These are phyloP conservation scores for Globisporangium heterothallicum DNA, from an alignment of 352 stramenopile species.

Conservation along the genomic window DNA sequence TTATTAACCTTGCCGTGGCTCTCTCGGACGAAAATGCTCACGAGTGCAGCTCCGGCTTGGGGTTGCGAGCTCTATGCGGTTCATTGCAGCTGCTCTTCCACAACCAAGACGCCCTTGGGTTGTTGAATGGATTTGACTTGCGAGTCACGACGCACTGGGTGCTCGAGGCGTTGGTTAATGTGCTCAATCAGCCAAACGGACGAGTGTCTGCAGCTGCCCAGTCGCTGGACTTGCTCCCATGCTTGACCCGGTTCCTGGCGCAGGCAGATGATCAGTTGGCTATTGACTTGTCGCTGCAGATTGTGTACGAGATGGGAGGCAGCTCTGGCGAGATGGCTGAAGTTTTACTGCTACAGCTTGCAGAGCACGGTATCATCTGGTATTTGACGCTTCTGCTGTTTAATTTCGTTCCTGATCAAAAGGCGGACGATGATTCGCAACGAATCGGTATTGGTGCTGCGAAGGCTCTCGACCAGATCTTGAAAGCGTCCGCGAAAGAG, in stretches of 20 bases:
- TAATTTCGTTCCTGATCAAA: constrained; percentile 34
- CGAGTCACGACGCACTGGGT: constrained; percentile 74
- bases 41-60: constrained; percentile 64
- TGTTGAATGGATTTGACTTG: constrained; percentile 53
- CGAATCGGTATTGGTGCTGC: constrained; percentile 67
- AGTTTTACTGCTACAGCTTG: constrained; percentile 71
- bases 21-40: constrained; percentile 76
- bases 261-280: constrained; percentile 61
- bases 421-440: constrained; percentile 38
- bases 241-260: constrained; percentile 68
- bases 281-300: constrained; percentile 74
- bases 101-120: constrained; percentile 53
- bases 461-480: constrained; percentile 64
- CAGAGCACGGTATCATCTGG: constrained; percentile 79
- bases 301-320: constrained; percentile 77
- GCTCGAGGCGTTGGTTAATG: constrained; percentile 73
- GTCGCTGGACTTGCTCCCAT: constrained; percentile 77
- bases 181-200: constrained; percentile 78
- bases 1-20: constrained; percentile 68
- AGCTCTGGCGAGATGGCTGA: constrained; percentile 80
- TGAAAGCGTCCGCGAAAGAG: constrained; percentile 62
- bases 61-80: constrained; percentile 68
- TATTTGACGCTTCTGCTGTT: constrained; percentile 83
- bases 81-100: constrained; percentile 72
- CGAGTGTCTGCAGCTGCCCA: constrained; percentile 74